A percentile compares a stretch with the other conserved stretches of the same genome.
These are phyloP conservation scores for Phaeotremella fagi DNA, from an alignment of 768 basidiomycete genomes.

Conservation along the genomic window DNA sequence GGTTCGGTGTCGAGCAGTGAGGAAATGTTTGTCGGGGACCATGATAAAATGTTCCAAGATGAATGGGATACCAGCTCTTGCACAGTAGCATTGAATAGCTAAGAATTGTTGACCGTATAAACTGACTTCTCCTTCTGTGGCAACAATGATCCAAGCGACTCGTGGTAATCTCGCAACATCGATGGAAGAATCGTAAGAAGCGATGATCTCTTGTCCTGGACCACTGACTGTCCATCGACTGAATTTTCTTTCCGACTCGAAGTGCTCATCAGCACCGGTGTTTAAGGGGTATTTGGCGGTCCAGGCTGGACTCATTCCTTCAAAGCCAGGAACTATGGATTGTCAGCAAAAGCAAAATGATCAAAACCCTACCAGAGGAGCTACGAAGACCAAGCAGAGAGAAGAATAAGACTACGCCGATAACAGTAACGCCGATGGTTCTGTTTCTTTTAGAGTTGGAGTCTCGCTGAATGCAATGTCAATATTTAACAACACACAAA, in stretches of 20 bases:
- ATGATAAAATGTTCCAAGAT: conserved; percentile 57
- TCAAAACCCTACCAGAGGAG: too few species aligned
- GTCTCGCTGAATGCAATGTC: not conserved
- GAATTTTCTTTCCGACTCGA: not conserved
- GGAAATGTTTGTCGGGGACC: conserved; percentile 42
- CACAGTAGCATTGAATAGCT: conserved; percentile 1
- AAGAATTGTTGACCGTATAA: not conserved
- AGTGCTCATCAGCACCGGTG: not conserved
- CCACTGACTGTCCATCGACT: conserved; percentile 39
- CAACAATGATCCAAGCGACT: conserved; percentile 55
- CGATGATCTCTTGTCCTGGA: conserved; percentile 55
- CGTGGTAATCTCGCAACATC: conserved; percentile 55
- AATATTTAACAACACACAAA: not conserved
- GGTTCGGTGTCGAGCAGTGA: conserved; percentile 1
- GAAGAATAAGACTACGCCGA: not conserved
- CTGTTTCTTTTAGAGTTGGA: not conserved
- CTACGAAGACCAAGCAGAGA: not conserved
- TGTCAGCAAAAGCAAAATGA: too few species aligned
- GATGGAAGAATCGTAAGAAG: conserved; percentile 54
- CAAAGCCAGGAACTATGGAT: not conserved
- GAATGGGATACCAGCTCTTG: conserved; percentile 48
- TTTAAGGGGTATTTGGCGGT: not conserved
- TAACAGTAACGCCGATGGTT: not conserved
- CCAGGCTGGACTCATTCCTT: not conserved
- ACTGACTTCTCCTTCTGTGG: not conserved